These are phyloP conservation scores for Chara braunii DNA, from an alignment of 139 green algal genomes.

Conservation along the genomic window DNA sequence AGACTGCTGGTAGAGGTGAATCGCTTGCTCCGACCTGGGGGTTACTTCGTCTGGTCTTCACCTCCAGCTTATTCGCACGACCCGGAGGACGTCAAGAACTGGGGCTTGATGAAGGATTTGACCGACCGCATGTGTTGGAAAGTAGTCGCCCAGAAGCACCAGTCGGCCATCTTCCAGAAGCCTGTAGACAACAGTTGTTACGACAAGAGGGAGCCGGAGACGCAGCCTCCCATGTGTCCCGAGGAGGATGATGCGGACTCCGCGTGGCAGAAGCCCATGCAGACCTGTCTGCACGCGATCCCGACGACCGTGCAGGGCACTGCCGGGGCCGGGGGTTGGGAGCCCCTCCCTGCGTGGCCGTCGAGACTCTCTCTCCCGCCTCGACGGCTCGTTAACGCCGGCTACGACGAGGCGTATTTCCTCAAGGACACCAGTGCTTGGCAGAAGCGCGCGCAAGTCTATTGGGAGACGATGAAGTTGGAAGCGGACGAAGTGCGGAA, in stretches of 20 bases:
- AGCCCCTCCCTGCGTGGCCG: too few relatives aligned
- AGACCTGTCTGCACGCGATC: too few relatives aligned
- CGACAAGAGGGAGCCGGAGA: not conserved
- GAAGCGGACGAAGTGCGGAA: too few relatives aligned
- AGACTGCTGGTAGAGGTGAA: constrained; percentile 3
- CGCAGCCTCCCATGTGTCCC: not conserved
- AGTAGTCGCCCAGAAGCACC: not conserved
- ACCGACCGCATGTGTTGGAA: not conserved
- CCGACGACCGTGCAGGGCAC: too few relatives aligned
- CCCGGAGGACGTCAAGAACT: not conserved
- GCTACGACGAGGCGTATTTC: too few relatives aligned
- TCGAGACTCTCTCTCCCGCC: too few relatives aligned
- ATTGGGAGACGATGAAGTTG: too few relatives aligned
- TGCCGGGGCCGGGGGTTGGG: too few relatives aligned
- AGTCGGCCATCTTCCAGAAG: constrained; percentile 6
- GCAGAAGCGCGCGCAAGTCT: too few relatives aligned
- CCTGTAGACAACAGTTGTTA: not conserved
- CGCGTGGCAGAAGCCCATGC: not conserved
- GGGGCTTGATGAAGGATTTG: not conserved
- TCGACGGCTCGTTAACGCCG: too few relatives aligned
- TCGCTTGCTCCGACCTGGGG: not conserved
- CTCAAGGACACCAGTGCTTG: too few relatives aligned
- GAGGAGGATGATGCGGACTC: not conserved
- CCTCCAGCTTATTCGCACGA: constrained; percentile 4
- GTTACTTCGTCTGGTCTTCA: constrained; percentile 4